These are phyloP conservation scores for Raffaelea albimanens DNA, from an alignment of 2,329 filamentous ascomycete genomes.

Conservation along the genomic window DNA sequence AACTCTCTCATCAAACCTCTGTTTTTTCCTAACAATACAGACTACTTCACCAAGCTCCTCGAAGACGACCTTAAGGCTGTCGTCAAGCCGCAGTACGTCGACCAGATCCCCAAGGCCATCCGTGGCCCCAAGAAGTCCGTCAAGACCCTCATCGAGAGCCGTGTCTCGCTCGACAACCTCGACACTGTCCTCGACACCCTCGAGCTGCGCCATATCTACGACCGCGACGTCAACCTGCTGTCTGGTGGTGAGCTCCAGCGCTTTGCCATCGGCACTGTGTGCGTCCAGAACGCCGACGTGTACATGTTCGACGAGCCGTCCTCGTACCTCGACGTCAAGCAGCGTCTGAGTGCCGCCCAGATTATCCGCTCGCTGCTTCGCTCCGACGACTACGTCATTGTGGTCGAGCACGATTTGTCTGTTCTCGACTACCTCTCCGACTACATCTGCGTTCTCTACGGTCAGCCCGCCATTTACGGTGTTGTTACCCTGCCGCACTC, in stretches of 20 bases:
- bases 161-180: slow-evolving; percentile 68
- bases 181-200: slow-evolving; percentile 75
- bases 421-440: slow-evolving; percentile 98
- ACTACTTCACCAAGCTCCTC: slow-evolving; percentile 97
- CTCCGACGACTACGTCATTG: slow-evolving; percentile 90
- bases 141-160: slow-evolving; percentile 64
- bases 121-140: slow-evolving; percentile 75
- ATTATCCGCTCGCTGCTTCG: slow-evolving; percentile 87
- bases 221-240: slow-evolving; percentile 80
- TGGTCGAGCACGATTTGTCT: slow-evolving; percentile 98
- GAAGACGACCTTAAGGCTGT: slow-evolving; percentile 97
- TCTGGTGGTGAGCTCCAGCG: slow-evolving; percentile 97
- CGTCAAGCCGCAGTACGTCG: slow-evolving; percentile 98
- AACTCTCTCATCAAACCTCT: background rate
- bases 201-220: slow-evolving; percentile 56
- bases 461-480: slow-evolving; percentile 90
- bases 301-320: slow-evolving; percentile 99
- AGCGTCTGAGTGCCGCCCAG: slow-evolving; percentile 83
- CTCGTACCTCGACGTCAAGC: slow-evolving; percentile 98
- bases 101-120: slow-evolving; percentile 92
- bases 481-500: slow-evolving; percentile 93
- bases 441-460: slow-evolving; percentile 96
- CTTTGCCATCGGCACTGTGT: slow-evolving; percentile 93
- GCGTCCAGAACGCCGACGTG: slow-evolving; percentile 91
- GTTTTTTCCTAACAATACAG: slow-evolving; percentile 29